Conservation (phyloP, 2,329 filamentous ascomycete genomes). For the Diaporthe eres region DNA sequence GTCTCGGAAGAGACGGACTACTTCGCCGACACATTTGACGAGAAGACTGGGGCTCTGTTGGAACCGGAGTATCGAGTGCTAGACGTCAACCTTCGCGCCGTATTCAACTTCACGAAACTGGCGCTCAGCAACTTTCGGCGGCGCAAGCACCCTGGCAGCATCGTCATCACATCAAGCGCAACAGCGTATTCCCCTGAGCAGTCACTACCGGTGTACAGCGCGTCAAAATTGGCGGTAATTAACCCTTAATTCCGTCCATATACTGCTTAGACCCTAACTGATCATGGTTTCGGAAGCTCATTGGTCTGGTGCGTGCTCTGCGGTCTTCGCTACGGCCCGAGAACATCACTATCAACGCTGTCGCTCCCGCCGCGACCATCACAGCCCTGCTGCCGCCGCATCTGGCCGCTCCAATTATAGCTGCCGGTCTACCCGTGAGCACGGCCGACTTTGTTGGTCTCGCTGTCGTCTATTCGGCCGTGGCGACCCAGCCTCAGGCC, state of each 20-base stretch:
- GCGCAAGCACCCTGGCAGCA: slow-evolving; percentile 42
- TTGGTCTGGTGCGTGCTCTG: slow-evolving; percentile 48
- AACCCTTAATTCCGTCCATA: no score
- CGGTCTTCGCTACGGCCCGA: slow-evolving; percentile 46
- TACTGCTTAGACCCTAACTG: no score
- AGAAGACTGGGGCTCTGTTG: slow-evolving; percentile 45
- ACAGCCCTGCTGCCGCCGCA: slow-evolving; percentile 50
- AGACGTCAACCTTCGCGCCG: no score
- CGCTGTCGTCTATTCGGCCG: slow-evolving; percentile 55
- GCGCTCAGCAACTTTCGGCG: no score
- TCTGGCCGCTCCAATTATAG: slow-evolving; percentile 50
- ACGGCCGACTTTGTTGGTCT: slow-evolving; percentile 50
- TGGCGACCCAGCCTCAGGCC: slow-evolving; percentile 48
- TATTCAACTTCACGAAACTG: no score
- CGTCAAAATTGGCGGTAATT: no score
- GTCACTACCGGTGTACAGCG: slow-evolving; percentile 51
- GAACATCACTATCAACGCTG: slow-evolving; percentile 55
- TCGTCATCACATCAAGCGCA: slow-evolving; percentile 55
- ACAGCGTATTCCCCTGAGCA: slow-evolving; percentile 56
- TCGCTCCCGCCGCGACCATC: slow-evolving; percentile 54
- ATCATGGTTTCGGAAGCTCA: background rate
- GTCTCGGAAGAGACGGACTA: slow-evolving; percentile 50
- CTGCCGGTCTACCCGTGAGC: slow-evolving; percentile 51
- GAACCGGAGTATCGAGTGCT: slow-evolving; percentile 47
- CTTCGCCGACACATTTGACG: slow-evolving; percentile 50